Conservation (phyloP, 2,329 filamentous ascomycete species). For the Akanthomyces muscarius region DNA sequence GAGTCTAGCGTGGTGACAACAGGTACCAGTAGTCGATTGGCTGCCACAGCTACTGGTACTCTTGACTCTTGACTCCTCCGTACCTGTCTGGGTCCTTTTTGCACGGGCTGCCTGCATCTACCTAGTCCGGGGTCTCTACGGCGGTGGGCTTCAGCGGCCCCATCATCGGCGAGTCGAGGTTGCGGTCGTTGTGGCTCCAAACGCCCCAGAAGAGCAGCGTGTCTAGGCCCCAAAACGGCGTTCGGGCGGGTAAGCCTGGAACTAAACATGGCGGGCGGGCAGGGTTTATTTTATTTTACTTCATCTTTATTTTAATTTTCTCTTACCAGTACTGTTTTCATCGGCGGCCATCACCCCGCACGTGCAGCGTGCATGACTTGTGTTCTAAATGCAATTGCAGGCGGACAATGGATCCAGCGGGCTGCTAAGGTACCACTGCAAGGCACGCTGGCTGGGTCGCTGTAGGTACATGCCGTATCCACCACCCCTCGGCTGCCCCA, state of each 20-base stretch:
- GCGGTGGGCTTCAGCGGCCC: not conserved
- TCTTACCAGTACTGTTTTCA: too few species aligned
- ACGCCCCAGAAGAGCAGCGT: conserved; percentile 11
- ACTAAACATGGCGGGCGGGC: not conserved
- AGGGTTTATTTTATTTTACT: too few species aligned
- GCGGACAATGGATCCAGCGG: too few species aligned
- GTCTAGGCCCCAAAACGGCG: not conserved
- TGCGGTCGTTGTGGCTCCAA: conserved; percentile 16
- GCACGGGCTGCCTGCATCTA: not conserved
- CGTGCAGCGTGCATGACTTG: too few species aligned
- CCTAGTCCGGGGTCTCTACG: not conserved
- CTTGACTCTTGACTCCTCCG: too few species aligned
- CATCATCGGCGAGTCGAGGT: not conserved
- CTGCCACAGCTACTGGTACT: not conserved
- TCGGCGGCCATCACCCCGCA: too few species aligned
- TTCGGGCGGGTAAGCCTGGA: too few species aligned
- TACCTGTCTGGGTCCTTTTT: not conserved
- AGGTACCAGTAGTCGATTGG: not conserved
- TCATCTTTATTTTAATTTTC: too few species aligned
- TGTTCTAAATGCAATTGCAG: too few species aligned
- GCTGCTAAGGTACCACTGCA: not conserved
- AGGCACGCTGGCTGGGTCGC: conserved; percentile 13
- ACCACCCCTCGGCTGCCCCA: not conserved
- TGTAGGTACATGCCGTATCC: conserved; percentile 4
- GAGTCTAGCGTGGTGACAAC: not conserved